phyloP scores from a whole-genome alignment of 108 stramenopile species.

The Nitzschia putrida region DNA sequence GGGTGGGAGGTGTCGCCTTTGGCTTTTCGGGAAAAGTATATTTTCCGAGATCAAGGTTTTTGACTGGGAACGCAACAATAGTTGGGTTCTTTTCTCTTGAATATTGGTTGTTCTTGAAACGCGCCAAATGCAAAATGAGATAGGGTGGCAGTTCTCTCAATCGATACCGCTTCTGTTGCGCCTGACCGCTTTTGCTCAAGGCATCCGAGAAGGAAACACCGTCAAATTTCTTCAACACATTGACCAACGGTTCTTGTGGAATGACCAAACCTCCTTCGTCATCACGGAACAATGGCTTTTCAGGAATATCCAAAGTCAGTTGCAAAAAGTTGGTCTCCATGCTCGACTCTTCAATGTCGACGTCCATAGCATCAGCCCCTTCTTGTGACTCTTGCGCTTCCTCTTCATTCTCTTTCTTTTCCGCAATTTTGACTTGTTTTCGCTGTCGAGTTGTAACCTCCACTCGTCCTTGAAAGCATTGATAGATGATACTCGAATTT shows the following conservation, averaged over 20 bases:
- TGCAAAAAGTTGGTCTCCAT: constrained; percentile 83
- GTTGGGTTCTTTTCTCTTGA: constrained; percentile 97
- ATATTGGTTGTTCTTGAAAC: constrained; percentile 93
- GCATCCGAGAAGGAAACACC: constrained; percentile 85
- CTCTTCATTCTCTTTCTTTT: constrained; percentile 29
- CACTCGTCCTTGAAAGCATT: constrained; percentile 90
- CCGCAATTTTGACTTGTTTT: constrained; percentile 26
- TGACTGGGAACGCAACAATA: constrained; percentile 97
- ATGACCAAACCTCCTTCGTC: constrained; percentile 95
- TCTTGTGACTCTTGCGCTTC: constrained; percentile 63
- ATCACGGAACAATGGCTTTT: constrained; percentile 97
- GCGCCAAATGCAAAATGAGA: constrained; percentile 87
- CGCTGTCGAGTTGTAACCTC: constrained; percentile 78
- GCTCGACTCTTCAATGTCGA: constrained; percentile 63
- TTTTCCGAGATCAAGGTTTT: constrained; percentile 89
- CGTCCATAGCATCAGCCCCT: constrained; percentile 28
- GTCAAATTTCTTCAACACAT: constrained; percentile 92
- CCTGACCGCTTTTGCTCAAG: constrained; percentile 46
- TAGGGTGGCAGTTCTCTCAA: constrained; percentile 87
- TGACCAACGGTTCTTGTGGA: constrained; percentile 95
- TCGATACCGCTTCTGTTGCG: constrained; percentile 79
- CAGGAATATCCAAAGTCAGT: constrained; percentile 95
- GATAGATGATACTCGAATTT: constrained; percentile 80
- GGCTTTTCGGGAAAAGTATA: constrained; percentile 62
- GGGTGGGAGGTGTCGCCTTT: constrained; percentile 44